phyloP scores from a whole-genome alignment of 495 filamentous ascomycete species.

The Lichenothelia convexa region DNA sequence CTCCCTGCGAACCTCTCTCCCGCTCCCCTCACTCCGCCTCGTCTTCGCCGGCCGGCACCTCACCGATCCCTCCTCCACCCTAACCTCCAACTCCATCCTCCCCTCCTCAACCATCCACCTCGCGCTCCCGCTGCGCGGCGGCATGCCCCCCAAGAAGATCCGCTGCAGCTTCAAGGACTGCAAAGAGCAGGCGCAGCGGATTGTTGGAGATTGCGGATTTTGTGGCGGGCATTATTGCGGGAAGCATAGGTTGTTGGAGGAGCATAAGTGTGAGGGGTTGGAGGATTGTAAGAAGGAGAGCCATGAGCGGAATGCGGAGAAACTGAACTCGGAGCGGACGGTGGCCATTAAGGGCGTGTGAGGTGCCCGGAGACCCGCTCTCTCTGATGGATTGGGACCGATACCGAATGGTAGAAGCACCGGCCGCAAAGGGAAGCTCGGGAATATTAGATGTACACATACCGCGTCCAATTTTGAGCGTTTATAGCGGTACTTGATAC shows the following conservation, averaged over 20 bases:
- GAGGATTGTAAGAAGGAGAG: conserved; percentile 96
- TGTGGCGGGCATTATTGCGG: conserved; percentile 87
- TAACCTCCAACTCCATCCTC: conserved; percentile 21
- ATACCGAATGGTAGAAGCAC: no score
- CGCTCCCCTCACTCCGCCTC: conserved; percentile 21
- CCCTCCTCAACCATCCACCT: conserved; percentile 25
- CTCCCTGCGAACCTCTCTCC: conserved; percentile 26
- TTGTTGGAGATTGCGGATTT: conserved; percentile 91
- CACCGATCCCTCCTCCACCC: conserved; percentile 12
- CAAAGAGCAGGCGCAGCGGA: conserved; percentile 65
- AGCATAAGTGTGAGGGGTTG: conserved; percentile 81
- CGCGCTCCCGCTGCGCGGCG: conserved; percentile 22
- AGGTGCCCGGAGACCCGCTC: no score
- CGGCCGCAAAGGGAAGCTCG: no score
- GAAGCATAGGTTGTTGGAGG: conserved; percentile 81
- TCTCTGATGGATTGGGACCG: no score
- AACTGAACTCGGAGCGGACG: conserved; percentile 79
- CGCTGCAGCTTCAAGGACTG: conserved; percentile 80
- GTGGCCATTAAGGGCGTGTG: conserved; percentile 46
- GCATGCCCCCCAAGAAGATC: conserved; percentile 57
- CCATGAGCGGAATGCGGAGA: conserved; percentile 78
- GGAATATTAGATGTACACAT: no score
- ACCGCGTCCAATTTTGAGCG: no score
- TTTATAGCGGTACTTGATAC: no score
- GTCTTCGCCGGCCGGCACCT: conserved; percentile 31